These are phyloP conservation scores for Cystofilobasidium bisporidii DNA, from an alignment of 768 basidiomycete species.

Conservation along the genomic window DNA sequence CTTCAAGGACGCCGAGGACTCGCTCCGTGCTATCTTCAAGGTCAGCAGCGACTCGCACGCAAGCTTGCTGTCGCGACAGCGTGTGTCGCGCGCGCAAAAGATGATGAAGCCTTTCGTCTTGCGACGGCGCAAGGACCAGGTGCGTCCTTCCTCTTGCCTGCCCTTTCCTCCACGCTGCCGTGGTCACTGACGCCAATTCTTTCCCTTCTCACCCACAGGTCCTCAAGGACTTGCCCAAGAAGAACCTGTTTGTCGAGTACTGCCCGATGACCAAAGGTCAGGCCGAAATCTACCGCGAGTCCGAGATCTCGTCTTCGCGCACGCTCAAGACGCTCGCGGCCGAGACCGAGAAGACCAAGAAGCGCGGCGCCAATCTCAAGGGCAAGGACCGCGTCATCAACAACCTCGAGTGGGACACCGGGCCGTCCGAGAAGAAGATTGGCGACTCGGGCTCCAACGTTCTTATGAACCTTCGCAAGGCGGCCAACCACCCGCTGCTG, in stretches of 20 bases:
- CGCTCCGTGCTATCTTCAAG: conserved; percentile 90
- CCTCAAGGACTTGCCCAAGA: conserved; percentile 81
- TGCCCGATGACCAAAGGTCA: conserved; percentile 85
- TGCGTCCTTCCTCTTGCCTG: conserved; percentile 39
- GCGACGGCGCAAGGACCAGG: conserved; percentile 92
- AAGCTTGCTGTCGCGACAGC: conserved; percentile 78
- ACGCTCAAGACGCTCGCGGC: conserved; percentile 56
- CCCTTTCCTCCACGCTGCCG: too few relatives aligned
- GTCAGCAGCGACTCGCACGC: conserved; percentile 75
- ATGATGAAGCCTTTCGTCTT: conserved; percentile 99
- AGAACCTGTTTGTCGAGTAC: conserved; percentile 87
- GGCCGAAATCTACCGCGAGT: conserved; percentile 70
- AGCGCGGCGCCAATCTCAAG: conserved; percentile 31
- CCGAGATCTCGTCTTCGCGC: conserved; percentile 68
- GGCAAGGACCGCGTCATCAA: conserved; percentile 16
- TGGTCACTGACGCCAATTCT: too few relatives aligned
- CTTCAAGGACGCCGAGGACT: conserved; percentile 64
- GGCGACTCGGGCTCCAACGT: conserved; percentile 79
- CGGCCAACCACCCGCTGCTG: conserved; percentile 90
- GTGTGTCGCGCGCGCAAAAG: conserved; percentile 88
- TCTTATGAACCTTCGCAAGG: conserved; percentile 94
- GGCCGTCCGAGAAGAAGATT: conserved; percentile 32
- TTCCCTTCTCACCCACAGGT: conserved; percentile 48
- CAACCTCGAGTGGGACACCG: conserved; percentile 21
- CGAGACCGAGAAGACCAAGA: conserved; percentile 37